These are phyloP conservation scores for Neurospora sp. DNA, from an alignment of 495 filamentous ascomycete genomes.

Conservation along the genomic window DNA sequence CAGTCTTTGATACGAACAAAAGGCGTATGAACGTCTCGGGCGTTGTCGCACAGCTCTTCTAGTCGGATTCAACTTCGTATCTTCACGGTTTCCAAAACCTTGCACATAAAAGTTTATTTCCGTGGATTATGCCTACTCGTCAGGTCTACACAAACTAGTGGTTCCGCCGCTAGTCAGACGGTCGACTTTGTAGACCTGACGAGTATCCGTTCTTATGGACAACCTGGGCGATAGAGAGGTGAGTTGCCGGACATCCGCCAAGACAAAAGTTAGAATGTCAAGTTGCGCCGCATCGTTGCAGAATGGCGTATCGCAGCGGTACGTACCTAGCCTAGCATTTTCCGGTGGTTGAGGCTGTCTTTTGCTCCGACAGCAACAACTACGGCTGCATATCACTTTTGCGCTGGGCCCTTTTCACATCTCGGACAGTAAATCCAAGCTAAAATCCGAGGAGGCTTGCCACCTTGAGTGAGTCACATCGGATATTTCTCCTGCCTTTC, in stretches of 20 bases:
- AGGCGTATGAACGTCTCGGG: neutral
- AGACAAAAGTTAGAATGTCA: neutral
- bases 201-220: neutral
- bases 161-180: too few species aligned
- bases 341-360: neutral
- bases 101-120: neutral
- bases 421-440: neutral
- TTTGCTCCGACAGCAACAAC: neutral
- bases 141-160: too few species aligned
- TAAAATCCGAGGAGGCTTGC: neutral
- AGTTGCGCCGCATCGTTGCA: neutral
- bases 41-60: neutral
- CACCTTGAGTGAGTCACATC: neutral
- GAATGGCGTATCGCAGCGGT: neutral
- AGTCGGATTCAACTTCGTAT: neutral
- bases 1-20: neutral
- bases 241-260: neutral
- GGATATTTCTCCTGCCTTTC: neutral
- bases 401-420: neutral
- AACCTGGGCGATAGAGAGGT: neutral
- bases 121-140: neutral
- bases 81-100: neutral
- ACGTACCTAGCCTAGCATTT: neutral
- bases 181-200: too few species aligned
- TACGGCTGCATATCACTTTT: neutral